Evolutionary conservation across 805 yeast species (phyloP), one percentile per base, ranked within the genome.

Genomic region (Saccharomyces cerevisiae): DNA sequence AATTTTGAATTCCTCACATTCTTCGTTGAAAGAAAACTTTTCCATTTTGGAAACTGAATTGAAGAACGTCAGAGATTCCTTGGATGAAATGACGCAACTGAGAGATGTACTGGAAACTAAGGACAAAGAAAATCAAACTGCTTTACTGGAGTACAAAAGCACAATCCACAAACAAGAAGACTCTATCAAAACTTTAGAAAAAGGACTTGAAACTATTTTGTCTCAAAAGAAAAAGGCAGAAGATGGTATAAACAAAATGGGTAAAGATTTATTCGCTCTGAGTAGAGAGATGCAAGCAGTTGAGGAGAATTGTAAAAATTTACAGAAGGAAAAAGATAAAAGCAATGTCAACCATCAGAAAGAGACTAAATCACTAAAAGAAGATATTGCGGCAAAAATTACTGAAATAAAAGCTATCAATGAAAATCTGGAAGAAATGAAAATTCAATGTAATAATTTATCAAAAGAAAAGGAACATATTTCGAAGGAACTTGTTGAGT

Each of bases 181-280:
- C 4, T 63, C 59, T n/a, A 54, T 70, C 5, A 52, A 60, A 9
- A 51, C 51, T 10, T 50, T 72, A 27, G 65, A 62, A 17, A 57
- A 58, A 2, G 68, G 69, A 11, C 56, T 75, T 2, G 60, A 64
- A 5, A 63, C 57, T 1, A 51, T 67, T 5, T 57, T 57, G 0
- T 58, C 46, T 1, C 79, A 77, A 11, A 85, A 82, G 60, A 75
- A 76, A 27, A 84, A 79, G 58, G 87, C 92, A 1, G 97, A 91
- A 62, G 84, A 82, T 55, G 97, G 96, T 3, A 84, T 91, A 51
- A 90, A 90, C 65, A 90, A 89, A 61, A 87, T 91, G 96, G 86
- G 85, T 53, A 75, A 92, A 43, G 98, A 91, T 59, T 72, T 91
- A 30, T 80, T 89, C 68, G 79, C 79, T 49, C 72, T 89, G 47